phyloP scores from a whole-genome alignment of 495 filamentous ascomycete species.

The Daldinia childiae region DNA sequence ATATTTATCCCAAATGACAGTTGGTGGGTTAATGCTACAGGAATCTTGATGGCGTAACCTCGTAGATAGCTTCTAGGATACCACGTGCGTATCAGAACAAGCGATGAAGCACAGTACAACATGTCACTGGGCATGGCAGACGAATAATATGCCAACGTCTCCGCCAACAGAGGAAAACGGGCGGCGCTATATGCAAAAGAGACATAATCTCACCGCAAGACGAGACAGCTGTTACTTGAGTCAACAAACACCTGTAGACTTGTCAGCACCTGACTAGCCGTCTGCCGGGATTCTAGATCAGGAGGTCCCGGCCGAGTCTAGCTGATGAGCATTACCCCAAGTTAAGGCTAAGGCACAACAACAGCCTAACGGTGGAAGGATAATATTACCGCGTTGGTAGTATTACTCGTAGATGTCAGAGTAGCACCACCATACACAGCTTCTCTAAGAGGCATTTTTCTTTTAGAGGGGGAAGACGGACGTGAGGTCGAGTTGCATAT shows the following conservation, averaged over 20 bases:
- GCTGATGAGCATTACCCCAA: slow-evolving; percentile 11
- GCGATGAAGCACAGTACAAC: slow-evolving; percentile 16
- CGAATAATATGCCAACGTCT: slow-evolving; percentile 10
- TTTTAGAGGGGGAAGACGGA: slow-evolving; percentile 8
- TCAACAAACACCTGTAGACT: slow-evolving; percentile 26
- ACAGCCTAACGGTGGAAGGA: slow-evolving; percentile 19
- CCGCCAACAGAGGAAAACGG: slow-evolving; percentile 28
- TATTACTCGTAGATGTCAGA: slow-evolving; percentile 16
- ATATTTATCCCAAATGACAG: slow-evolving; percentile 42
- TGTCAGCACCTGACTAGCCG: slow-evolving; percentile 33
- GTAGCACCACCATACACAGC: slow-evolving; percentile 13
- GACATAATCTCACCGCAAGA: slow-evolving; percentile 41
- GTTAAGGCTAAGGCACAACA: slow-evolving; percentile 14
- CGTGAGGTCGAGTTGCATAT: slow-evolving; percentile 24
- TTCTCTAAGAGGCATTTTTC: slow-evolving; percentile 17
- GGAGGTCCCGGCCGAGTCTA: slow-evolving; percentile 33
- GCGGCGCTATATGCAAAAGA: slow-evolving; percentile 29
- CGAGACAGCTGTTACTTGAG: slow-evolving; percentile 35
- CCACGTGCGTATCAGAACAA: slow-evolving; percentile 29
- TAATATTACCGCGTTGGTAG: slow-evolving; percentile 27
- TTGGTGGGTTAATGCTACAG: slow-evolving; percentile 33
- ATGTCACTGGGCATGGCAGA: slow-evolving; percentile 11
- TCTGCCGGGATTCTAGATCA: slow-evolving; percentile 37
- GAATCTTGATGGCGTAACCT: slow-evolving; percentile 22
- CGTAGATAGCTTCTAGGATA: slow-evolving; percentile 13